Percentiles rank a stretch among this genome's conserved stretches.
Evolutionary conservation across 805 yeast genomes (phyloP).

Genomic region (Ascoidea tarda): DNA sequence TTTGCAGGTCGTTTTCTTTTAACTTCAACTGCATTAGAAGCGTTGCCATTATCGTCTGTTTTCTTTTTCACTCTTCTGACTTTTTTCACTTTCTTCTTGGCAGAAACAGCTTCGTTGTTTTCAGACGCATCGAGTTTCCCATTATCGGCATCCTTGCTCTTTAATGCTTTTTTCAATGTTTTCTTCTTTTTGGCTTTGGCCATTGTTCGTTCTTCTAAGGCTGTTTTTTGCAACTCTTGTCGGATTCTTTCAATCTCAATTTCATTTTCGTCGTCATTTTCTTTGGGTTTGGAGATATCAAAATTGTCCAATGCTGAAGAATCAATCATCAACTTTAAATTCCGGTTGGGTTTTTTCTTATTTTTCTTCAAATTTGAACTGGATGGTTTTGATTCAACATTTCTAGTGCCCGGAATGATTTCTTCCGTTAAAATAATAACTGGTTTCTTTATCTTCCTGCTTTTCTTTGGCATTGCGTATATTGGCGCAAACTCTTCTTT

Average conservation of each 20-base stretch:
- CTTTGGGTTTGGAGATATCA: constrained; percentile 6
- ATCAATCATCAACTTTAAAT: constrained; percentile 4
- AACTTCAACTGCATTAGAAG: no score
- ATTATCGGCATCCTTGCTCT: no score
- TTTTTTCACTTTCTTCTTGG: no score
- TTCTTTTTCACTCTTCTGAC: no score
- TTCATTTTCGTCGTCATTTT: constrained; percentile 8
- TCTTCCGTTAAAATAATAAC: not conserved
- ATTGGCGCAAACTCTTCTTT: not conserved
- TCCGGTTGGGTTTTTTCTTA: constrained; percentile 4
- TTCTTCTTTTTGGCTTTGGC: no score
- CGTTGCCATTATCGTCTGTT: no score
- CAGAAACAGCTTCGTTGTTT: no score
- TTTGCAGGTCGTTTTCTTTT: no score
- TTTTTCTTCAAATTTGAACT: constrained; percentile 4
- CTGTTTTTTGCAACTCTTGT: no score
- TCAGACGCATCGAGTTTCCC: no score
- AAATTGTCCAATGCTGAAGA: not conserved
- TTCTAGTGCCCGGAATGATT: not conserved
- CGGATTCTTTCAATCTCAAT: constrained; percentile 9
- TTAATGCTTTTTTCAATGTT: no score
- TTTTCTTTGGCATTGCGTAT: not conserved
- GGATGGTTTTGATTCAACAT: constrained; percentile 13
- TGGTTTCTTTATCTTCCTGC: not conserved
- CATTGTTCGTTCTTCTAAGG: no score